phyloP scores from a whole-genome alignment of 768 basidiomycete species.

The Lactarius deliciosus region DNA sequence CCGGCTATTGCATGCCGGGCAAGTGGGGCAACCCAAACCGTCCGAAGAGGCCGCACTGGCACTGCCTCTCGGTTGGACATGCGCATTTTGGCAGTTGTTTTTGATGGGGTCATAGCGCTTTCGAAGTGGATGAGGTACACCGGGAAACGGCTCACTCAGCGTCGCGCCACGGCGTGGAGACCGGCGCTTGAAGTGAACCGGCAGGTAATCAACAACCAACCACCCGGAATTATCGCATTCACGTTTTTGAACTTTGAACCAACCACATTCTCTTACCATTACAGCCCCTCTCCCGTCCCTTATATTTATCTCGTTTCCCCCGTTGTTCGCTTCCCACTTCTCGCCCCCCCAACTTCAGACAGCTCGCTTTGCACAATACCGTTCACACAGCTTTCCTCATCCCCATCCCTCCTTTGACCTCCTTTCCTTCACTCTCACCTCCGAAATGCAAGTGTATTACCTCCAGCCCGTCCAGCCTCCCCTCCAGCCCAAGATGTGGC shows the following conservation, averaged over 20 bases:
- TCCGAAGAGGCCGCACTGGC: too few species aligned
- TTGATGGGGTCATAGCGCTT: too few species aligned
- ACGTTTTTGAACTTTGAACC: neutral
- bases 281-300: neutral
- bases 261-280: neutral
- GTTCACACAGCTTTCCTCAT: neutral
- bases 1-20: too few species aligned
- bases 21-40: too few species aligned
- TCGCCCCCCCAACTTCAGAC: neutral
- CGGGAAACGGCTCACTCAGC: too few species aligned
- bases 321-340: neutral
- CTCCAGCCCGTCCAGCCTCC: neutral
- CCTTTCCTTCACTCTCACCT: neutral
- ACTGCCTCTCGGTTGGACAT: too few species aligned
- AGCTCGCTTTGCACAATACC: neutral
- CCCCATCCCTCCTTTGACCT: neutral
- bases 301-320: neutral
- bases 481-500: neutral
- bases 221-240: neutral
- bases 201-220: neutral
- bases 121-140: too few species aligned
- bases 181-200: too few species aligned
- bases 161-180: too few species aligned
- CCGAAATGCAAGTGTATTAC: conserved; percentile 2
- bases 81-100: too few species aligned